Conservation (phyloP, 768 basidiomycete species). For the Gautieria morchelliformis region DNA sequence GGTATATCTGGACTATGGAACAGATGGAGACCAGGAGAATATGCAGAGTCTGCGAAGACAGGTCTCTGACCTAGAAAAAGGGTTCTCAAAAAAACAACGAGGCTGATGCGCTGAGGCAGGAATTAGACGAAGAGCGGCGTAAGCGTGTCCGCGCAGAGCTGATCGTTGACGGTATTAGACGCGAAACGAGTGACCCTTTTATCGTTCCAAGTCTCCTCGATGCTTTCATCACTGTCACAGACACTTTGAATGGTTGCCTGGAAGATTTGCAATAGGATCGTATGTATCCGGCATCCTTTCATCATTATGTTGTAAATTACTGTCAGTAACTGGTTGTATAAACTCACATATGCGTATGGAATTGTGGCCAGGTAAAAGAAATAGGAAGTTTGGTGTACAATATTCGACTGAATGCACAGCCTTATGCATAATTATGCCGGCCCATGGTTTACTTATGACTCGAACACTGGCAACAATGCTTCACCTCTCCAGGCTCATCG, state of each 20-base stretch:
- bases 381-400: too few relatives aligned
- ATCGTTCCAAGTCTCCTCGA: constrained; percentile 3
- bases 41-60: neutral
- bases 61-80: neutral
- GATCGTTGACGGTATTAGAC: neutral
- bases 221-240: neutral
- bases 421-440: too few relatives aligned
- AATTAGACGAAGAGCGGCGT: neutral
- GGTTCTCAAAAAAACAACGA: neutral
- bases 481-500: too few relatives aligned
- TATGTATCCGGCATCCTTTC: too few relatives aligned
- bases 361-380: too few relatives aligned
- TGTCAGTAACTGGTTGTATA: too few relatives aligned
- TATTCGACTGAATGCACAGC: too few relatives aligned
- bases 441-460: too few relatives aligned
- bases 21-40: neutral
- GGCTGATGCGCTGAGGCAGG: neutral
- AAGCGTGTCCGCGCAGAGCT: neutral
- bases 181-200: neutral
- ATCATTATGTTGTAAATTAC: too few relatives aligned
- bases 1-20: neutral
- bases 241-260: neutral
- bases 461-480: too few relatives aligned
- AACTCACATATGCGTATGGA: too few relatives aligned
- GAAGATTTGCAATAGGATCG: too few relatives aligned